These are phyloP conservation scores for Pleurotus cornucopiae DNA, from an alignment of 768 basidiomycete genomes.

Conservation along the genomic window DNA sequence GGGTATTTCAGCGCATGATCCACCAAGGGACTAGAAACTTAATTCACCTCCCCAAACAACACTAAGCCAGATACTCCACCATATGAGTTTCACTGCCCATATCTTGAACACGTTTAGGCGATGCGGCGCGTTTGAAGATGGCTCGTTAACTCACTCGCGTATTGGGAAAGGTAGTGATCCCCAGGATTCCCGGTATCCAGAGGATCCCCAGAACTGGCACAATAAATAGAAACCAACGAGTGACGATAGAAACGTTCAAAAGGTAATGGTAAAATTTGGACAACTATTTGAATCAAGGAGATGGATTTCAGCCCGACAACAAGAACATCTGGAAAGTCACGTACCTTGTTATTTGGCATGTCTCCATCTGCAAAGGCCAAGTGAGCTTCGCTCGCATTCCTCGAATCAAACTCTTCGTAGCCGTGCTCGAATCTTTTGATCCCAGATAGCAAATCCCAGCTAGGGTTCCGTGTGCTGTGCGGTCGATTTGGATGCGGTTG, in stretches of 20 bases:
- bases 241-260: slow-evolving; percentile 69
- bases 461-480: slow-evolving; percentile 24
- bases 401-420: slow-evolving; percentile 56
- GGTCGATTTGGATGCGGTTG: slow-evolving; percentile 2
- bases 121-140: not conserved
- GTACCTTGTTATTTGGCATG: slow-evolving; percentile 50
- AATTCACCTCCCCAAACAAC: slow-evolving; percentile 70
- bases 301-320: not conserved
- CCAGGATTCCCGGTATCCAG: slow-evolving; percentile 77
- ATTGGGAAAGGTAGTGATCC: slow-evolving; percentile 42
- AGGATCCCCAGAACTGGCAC: slow-evolving; percentile 62
- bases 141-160: slow-evolving; percentile 38
- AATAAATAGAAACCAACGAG: slow-evolving; percentile 79
- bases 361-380: slow-evolving; percentile 61
- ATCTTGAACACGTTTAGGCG: not conserved
- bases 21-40: not conserved
- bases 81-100: slow-evolving; percentile 35
- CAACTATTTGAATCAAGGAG: slow-evolving; percentile 31
- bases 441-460: slow-evolving; percentile 49
- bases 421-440: slow-evolving; percentile 48
- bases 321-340: slow-evolving; percentile 12
- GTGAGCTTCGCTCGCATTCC: slow-evolving; percentile 47
- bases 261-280: slow-evolving; percentile 69
- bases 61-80: slow-evolving; percentile 85
- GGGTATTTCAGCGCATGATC: slow-evolving; percentile 1